phyloP scores from a whole-genome alignment of 805 yeast species.

The Saturnispora dispora region DNA sequence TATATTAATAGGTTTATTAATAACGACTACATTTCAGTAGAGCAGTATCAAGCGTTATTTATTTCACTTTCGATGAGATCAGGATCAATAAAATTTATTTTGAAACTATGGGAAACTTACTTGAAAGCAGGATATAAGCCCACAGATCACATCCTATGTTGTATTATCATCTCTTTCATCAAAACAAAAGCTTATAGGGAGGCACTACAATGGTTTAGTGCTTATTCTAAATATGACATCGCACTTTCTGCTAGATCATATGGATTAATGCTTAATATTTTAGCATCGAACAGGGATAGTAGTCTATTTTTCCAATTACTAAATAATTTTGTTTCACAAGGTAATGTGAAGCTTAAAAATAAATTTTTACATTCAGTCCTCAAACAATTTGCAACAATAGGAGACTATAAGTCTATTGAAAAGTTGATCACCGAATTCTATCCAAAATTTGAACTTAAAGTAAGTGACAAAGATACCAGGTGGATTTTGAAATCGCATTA shows the following conservation, averaged over 20 bases:
- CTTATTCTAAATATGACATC: conserved; percentile 26
- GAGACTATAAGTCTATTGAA: conserved; percentile 21
- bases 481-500: conserved; percentile 22
- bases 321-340: conserved; percentile 18
- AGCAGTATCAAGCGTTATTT: conserved; percentile 55
- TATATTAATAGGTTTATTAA: conserved; percentile 48
- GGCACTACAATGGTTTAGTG: conserved; percentile 30
- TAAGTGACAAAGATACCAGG: conserved; percentile 13
- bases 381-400: conserved; percentile 15
- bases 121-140: conserved; percentile 40
- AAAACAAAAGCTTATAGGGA: conserved; percentile 29
- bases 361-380: conserved; percentile 15
- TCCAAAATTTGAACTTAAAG: conserved; percentile 18
- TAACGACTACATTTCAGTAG: conserved; percentile 40
- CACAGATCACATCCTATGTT: conserved; percentile 32
- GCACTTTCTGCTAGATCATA: conserved; percentile 25
- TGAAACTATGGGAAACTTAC: conserved; percentile 36
- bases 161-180: conserved; percentile 37
- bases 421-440: conserved; percentile 16
- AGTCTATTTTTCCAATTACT: conserved; percentile 28
- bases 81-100: conserved; percentile 31
- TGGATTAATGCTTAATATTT: conserved; percentile 27
- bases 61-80: conserved; percentile 49
- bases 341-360: conserved; percentile 3
- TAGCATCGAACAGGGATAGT: conserved; percentile 31